These are phyloP conservation scores for Cryptococcus hybrid DNA, from an alignment of 1,284 basidiomycete genomes.

Conservation along the genomic window DNA sequence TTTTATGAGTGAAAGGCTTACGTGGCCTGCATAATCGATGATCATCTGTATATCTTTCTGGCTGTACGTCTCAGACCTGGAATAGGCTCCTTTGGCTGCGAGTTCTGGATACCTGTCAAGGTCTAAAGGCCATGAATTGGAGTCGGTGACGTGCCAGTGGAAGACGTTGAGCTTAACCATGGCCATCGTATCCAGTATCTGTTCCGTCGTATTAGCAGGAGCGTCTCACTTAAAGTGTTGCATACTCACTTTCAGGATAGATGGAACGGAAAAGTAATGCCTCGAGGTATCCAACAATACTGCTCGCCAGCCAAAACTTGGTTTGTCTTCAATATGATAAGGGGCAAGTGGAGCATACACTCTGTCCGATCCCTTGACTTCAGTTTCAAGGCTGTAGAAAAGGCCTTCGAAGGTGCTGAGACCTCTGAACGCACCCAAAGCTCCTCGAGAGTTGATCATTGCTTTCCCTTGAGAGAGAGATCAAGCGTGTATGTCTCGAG, in stretches of 20 bases:
- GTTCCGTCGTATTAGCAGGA: background rate
- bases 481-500: conserved; percentile 22
- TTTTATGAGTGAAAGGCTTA: conserved; percentile 44
- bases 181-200: conserved; percentile 77
- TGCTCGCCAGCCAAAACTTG: conserved; percentile 58
- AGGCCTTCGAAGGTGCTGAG: conserved; percentile 79
- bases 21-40: conserved; percentile 67
- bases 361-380: background rate
- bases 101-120: conserved; percentile 64
- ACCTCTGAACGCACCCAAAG: conserved; percentile 74
- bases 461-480: conserved; percentile 29
- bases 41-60: conserved; percentile 62
- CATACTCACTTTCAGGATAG: conserved; percentile 17
- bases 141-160: conserved; percentile 62
- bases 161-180: conserved; percentile 66
- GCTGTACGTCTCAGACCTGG: conserved; percentile 59
- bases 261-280: conserved; percentile 51
- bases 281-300: conserved; percentile 77
- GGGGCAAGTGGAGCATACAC: conserved; percentile 38
- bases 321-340: conserved; percentile 48
- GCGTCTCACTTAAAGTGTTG: background rate
- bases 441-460: conserved; percentile 64
- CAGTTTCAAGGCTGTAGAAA: conserved; percentile 39
- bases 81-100: conserved; percentile 68
- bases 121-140: conserved; percentile 67